Percentiles rank a stretch among this genome's conserved stretches.
Conservation (phyloP, 495 filamentous ascomycete species). For the Hyphodiscus hymeniophilus region DNA sequence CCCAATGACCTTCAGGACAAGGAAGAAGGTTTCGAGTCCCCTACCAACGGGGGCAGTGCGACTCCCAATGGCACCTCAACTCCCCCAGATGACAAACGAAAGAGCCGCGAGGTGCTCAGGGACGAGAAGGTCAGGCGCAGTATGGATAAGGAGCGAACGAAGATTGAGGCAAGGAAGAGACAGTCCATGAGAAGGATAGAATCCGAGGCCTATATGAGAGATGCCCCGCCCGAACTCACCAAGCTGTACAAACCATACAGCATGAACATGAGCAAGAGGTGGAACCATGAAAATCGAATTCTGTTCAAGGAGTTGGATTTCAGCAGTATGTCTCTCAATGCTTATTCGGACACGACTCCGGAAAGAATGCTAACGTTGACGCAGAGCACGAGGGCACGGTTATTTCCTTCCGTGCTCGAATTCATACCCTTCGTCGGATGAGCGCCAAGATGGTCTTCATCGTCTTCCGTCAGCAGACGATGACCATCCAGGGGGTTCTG, state of each 20-base stretch:
- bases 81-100: conserved; percentile 36
- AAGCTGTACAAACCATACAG: conserved; percentile 24
- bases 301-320: conserved; percentile 21
- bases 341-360: conserved; percentile 1
- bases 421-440: conserved; percentile 78
- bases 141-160: conserved; percentile 36
- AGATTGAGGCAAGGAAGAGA: conserved; percentile 35
- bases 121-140: conserved; percentile 44
- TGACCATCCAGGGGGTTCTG: conserved; percentile 80
- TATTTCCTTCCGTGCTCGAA: conserved; percentile 71
- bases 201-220: conserved; percentile 35
- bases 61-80: conserved; percentile 34
- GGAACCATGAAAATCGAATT: conserved; percentile 19
- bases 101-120: conserved; percentile 39
- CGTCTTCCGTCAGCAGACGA: conserved; percentile 36
- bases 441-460: conserved; percentile 86
- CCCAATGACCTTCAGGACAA: conserved; percentile 1
- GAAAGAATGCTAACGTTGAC: conserved; percentile 19
- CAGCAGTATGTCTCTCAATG: conserved; percentile 7
- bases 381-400: conserved; percentile 46
- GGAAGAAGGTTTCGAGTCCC: conserved; percentile 2
- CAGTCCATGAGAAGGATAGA: conserved; percentile 44
- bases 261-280: conserved; percentile 23
- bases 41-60: conserved; percentile 19
- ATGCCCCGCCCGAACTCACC: conserved; percentile 43